Evolutionary conservation across 1,139 yeast species (phyloP).

Genomic region (Yamadazyma triangularis): DNA sequence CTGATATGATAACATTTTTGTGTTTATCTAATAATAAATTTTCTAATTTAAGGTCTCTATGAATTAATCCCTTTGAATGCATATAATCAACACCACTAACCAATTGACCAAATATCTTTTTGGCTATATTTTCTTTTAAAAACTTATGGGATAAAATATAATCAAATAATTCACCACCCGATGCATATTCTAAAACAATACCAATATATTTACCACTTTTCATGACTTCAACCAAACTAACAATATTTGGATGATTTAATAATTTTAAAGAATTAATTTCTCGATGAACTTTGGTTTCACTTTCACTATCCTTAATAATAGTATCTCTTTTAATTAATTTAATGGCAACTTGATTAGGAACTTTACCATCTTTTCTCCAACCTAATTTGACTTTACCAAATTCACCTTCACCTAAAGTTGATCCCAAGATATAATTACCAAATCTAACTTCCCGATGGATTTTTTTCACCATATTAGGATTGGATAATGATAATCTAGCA

Average conservation of each 20-base stretch:
- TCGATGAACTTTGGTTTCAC: constrained; percentile 84
- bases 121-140: constrained; percentile 80
- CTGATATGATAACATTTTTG: constrained; percentile 74
- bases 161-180: constrained; percentile 96
- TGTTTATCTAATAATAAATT: constrained; percentile 74
- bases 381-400: constrained; percentile 98
- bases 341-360: constrained; percentile 87
- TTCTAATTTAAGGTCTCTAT: constrained; percentile 71
- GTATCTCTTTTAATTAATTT: constrained; percentile 85
- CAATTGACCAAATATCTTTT: constrained; percentile 85
- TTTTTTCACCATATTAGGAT: constrained; percentile 7
- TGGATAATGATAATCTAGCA: neutral
- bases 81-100: constrained; percentile 91
- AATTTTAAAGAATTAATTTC: constrained; percentile 88
- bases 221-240: constrained; percentile 84
- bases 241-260: constrained; percentile 78
- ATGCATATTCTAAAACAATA: constrained; percentile 91
- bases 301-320: constrained; percentile 76
- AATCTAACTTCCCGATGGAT: constrained; percentile 61
- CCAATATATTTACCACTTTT: constrained; percentile 95
- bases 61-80: constrained; percentile 80
- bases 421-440: constrained; percentile 85
- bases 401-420: constrained; percentile 97
- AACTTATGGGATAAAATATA: constrained; percentile 84
- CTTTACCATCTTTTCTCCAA: constrained; percentile 80